Percentiles rank a stretch among this genome's conserved stretches.
Conservation (phyloP, 2,329 filamentous ascomycete genomes). For the Cyphellophora attinorum region DNA sequence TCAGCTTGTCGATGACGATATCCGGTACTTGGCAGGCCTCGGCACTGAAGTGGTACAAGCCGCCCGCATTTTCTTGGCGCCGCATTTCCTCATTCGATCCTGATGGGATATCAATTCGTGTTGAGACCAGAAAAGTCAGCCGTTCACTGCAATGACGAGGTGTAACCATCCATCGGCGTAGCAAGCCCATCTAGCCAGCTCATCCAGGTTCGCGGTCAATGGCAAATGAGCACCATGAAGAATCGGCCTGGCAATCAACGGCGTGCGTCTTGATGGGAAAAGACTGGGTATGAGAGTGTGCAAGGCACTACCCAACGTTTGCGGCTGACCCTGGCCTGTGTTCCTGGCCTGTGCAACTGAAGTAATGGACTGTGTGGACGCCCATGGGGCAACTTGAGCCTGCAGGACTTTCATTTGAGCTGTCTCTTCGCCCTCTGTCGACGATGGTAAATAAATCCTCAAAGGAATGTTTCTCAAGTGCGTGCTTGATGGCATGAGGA, state of each 20-base stretch:
- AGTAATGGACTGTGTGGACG: constrained; percentile 22
- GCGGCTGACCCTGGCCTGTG: constrained; percentile 35
- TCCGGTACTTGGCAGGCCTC: too few relatives aligned
- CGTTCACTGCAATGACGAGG: constrained; percentile 53
- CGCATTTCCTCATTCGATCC: too few relatives aligned
- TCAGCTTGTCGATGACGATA: too few relatives aligned
- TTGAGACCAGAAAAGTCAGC: background rate
- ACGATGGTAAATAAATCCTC: constrained; percentile 70
- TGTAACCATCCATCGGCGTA: constrained; percentile 92
- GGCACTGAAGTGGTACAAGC: too few relatives aligned
- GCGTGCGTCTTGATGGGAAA: constrained; percentile 78
- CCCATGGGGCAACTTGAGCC: constrained; percentile 52
- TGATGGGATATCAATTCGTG: too few relatives aligned
- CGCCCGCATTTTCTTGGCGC: too few relatives aligned
- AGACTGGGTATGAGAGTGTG: constrained; percentile 66
- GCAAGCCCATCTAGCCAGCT: constrained; percentile 69
- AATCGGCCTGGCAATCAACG: constrained; percentile 72
- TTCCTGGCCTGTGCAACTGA: constrained; percentile 12
- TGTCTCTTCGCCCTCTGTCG: constrained; percentile 37
- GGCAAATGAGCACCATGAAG: constrained; percentile 80
- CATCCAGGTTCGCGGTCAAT: constrained; percentile 68
- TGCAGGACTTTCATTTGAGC: constrained; percentile 66
- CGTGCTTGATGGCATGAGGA: constrained; percentile 61
- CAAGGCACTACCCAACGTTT: constrained; percentile 69
- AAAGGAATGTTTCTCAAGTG: constrained; percentile 77